phyloP scores from a whole-genome alignment of 2,329 filamentous ascomycete genomes.

The Orbilia oligospora region DNA sequence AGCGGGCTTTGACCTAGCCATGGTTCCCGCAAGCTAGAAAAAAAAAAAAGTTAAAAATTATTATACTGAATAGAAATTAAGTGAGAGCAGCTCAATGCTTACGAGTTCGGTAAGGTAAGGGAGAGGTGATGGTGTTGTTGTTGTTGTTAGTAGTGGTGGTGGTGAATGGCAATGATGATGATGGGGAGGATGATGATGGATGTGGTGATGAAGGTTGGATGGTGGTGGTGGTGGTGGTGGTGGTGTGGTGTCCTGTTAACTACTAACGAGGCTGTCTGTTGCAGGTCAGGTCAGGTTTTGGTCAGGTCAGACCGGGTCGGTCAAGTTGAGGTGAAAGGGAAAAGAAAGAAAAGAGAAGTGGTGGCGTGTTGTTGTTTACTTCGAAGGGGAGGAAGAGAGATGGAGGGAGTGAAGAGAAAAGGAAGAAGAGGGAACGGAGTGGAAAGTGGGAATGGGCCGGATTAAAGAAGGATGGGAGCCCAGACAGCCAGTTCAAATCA shows the following conservation, averaged over 20 bases:
- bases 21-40: not conserved
- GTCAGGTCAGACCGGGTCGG: not conserved
- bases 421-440: constrained; percentile 11
- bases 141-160: too few relatives aligned
- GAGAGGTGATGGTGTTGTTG: not conserved
- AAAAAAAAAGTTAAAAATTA: too few relatives aligned
- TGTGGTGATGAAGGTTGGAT: not conserved
- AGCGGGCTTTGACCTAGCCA: constrained; percentile 49
- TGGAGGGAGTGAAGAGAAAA: not conserved
- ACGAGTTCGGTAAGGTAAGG: not conserved
- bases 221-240: too few relatives aligned
- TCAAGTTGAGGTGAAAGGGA: not conserved
- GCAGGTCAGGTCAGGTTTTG: not conserved
- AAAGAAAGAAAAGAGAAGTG: too few relatives aligned
- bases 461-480: constrained; percentile 55
- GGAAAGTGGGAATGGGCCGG: constrained; percentile 13
- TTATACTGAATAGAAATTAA: not conserved
- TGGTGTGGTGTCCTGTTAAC: too few relatives aligned
- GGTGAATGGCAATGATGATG: not conserved
- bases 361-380: constrained; percentile 4
- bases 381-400: not conserved
- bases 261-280: too few relatives aligned
- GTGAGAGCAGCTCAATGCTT: not conserved
- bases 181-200: not conserved
- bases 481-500: too few relatives aligned